Percentiles rank a stretch among this genome's conserved stretches.
These are phyloP conservation scores for Salix exigua DNA, from an alignment of 345 rosid genomes.

Conservation along the genomic window DNA sequence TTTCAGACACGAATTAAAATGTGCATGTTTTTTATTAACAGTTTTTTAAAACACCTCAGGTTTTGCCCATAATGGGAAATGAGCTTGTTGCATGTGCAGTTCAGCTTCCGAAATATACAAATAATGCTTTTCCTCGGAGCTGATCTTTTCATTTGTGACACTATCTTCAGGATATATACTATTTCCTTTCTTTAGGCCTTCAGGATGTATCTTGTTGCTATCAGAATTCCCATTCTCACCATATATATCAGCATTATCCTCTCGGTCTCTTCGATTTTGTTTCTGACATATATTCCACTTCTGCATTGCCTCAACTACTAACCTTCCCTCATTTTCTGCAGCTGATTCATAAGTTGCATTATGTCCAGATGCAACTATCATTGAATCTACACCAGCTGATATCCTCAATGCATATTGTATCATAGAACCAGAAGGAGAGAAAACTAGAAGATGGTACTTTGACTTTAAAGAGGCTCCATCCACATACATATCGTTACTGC, in stretches of 20 bases:
- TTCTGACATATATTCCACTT: slow-evolving; percentile 86
- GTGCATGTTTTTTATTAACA: neutral
- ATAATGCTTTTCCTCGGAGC: slow-evolving; percentile 55
- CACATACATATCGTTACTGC: slow-evolving; percentile 25
- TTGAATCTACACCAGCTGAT: slow-evolving; percentile 37
- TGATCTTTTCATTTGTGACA: slow-evolving; percentile 27
- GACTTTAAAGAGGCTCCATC: slow-evolving; percentile 33
- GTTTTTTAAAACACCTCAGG: slow-evolving; percentile 46
- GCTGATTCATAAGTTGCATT: slow-evolving; percentile 42
- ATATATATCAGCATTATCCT: slow-evolving; percentile 73
- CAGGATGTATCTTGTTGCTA: slow-evolving; percentile 69
- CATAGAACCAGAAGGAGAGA: slow-evolving; percentile 80
- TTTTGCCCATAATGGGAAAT: slow-evolving; percentile 61
- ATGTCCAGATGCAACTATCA: slow-evolving; percentile 27
- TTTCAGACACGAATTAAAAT: neutral
- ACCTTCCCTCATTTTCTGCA: slow-evolving; percentile 58
- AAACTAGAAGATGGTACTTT: slow-evolving; percentile 67
- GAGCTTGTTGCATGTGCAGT: slow-evolving; percentile 56
- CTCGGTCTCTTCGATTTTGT: slow-evolving; percentile 63
- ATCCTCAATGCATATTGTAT: slow-evolving; percentile 59
- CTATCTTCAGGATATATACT: slow-evolving; percentile 28
- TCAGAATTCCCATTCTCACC: slow-evolving; percentile 68
- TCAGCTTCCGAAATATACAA: slow-evolving; percentile 83
- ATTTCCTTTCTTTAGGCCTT: slow-evolving; percentile 44
- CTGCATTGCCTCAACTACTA: slow-evolving; percentile 65